These are phyloP conservation scores for Cryptococcus neoformans DNA, from an alignment of 1,284 basidiomycete species.

Conservation along the genomic window DNA sequence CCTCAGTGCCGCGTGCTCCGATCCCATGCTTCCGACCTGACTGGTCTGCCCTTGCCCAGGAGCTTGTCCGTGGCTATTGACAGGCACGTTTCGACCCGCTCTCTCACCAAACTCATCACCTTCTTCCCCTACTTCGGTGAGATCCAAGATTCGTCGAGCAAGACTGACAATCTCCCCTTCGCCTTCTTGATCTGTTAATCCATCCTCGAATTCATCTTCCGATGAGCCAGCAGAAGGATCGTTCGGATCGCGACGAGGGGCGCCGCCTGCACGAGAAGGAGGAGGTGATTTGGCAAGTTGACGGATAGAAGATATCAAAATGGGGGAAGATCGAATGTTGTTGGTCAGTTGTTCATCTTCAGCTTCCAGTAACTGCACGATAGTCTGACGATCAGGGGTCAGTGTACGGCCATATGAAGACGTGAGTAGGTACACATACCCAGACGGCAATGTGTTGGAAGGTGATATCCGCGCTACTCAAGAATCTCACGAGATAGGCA, in stretches of 20 bases:
- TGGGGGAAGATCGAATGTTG: slow-evolving; percentile 77
- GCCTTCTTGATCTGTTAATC: slow-evolving; percentile 51
- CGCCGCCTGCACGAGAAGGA: slow-evolving; percentile 63
- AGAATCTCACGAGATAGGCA: slow-evolving; percentile 89
- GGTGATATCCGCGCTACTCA: slow-evolving; percentile 92
- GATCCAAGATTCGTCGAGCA: slow-evolving; percentile 76
- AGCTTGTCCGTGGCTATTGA: slow-evolving; percentile 4
- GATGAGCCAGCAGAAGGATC: slow-evolving; percentile 52
- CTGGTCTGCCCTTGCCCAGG: slow-evolving; percentile 9
- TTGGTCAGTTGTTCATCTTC: slow-evolving; percentile 85
- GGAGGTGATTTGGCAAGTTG: slow-evolving; percentile 72
- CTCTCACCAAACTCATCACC: slow-evolving; percentile 18
- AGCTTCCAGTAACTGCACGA: slow-evolving; percentile 93
- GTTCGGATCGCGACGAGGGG: slow-evolving; percentile 53
- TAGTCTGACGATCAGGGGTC: slow-evolving; percentile 56
- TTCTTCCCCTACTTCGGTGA: slow-evolving; percentile 66
- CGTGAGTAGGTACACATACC: slow-evolving; percentile 45
- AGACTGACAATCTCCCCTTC: slow-evolving; percentile 73
- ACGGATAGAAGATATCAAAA: slow-evolving; percentile 79
- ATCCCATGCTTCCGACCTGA: slow-evolving; percentile 22
- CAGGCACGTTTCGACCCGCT: slow-evolving; percentile 4
- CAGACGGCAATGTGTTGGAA: slow-evolving; percentile 99
- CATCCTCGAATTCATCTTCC: slow-evolving; percentile 64
- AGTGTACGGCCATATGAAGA: background rate
- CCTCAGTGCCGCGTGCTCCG: slow-evolving; percentile 39